phyloP scores from a whole-genome alignment of 306 rosid genomes.

The Luffa aegyptiaca region DNA sequence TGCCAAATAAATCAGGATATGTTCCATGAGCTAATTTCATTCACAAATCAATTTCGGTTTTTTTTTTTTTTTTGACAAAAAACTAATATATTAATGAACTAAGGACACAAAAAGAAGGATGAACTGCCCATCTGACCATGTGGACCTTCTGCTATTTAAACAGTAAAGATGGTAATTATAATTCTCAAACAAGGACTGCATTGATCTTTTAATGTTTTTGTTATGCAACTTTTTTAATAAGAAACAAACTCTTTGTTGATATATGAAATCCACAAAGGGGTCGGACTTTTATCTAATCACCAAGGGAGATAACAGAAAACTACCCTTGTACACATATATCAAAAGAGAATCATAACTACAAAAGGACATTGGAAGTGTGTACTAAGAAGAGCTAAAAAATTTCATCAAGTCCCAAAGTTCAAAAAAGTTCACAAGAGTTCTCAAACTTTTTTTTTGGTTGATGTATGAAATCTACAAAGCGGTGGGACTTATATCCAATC shows the following conservation, averaged over 20 bases:
- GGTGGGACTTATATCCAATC: neutral
- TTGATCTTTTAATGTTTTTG: neutral
- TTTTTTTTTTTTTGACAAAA: neutral
- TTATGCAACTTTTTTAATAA: neutral
- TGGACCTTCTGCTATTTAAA: neutral
- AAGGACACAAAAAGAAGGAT: neutral
- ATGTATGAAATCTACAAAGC: neutral
- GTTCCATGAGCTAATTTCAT: constrained; percentile 9
- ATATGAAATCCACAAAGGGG: neutral
- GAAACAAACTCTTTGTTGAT: neutral
- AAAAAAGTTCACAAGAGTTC: neutral
- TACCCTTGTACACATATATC: neutral
- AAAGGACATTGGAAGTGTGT: neutral
- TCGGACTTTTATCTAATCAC: neutral
- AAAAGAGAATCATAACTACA: neutral
- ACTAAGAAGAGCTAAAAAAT: neutral
- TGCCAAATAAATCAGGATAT: constrained; percentile 4
- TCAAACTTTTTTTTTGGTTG: neutral
- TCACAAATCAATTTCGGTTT: neutral
- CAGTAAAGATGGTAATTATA: neutral
- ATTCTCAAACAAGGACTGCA: neutral
- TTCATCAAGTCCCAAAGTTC: neutral
- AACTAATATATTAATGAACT: neutral
- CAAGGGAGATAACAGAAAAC: neutral
- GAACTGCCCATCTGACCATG: neutral